Conservation (phyloP, 768 basidiomycete genomes). For the Russula foetens region DNA sequence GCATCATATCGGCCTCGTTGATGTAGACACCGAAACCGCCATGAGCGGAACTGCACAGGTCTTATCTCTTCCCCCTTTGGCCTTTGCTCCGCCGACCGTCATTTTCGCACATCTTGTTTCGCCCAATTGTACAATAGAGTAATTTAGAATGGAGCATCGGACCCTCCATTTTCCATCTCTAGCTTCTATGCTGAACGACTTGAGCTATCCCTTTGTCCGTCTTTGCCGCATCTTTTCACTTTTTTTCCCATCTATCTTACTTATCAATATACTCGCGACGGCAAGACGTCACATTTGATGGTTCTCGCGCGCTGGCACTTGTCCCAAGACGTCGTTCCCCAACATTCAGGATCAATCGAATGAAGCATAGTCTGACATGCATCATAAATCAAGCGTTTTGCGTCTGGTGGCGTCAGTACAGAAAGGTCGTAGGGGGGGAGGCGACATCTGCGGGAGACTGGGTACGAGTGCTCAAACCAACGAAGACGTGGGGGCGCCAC, state of each 20-base stretch:
- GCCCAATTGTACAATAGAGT: conserved; percentile 12
- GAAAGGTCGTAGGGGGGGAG: not conserved
- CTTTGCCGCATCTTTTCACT: not conserved
- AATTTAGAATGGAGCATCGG: conserved; percentile 4
- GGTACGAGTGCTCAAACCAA: not conserved
- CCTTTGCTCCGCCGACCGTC: not conserved
- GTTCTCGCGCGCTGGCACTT: not conserved
- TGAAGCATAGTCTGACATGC: no score
- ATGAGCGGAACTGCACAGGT: not conserved
- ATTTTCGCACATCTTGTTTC: conserved; percentile 5
- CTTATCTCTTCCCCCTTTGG: not conserved
- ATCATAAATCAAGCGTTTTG: not conserved
- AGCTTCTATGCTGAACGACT: not conserved
- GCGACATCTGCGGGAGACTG: not conserved
- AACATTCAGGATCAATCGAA: not conserved
- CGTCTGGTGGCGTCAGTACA: not conserved
- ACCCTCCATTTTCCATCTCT: not conserved
- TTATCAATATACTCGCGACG: not conserved
- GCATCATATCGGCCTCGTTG: not conserved
- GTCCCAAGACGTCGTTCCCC: not conserved
- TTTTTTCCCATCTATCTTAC: not conserved
- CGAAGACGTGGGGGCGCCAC: not conserved
- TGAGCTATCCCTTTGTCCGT: not conserved
- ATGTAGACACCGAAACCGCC: not conserved
- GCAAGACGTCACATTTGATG: not conserved